Evolutionary conservation across 2,329 filamentous ascomycete species (phyloP).

Genomic region (Emergomyces africanus): DNA sequence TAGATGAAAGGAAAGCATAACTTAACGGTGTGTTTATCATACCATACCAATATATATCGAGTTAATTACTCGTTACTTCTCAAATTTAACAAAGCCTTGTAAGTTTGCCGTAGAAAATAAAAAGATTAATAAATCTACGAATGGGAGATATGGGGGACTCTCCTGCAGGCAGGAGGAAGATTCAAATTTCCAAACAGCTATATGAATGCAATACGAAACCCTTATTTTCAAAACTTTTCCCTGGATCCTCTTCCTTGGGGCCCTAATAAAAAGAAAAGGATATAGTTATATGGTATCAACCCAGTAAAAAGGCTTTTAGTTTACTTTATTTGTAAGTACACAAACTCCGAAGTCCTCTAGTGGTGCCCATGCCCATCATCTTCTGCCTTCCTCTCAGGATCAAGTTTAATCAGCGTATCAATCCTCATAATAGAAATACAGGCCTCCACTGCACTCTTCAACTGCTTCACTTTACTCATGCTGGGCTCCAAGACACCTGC

Average conservation of each 20-base stretch:
- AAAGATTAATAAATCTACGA: not conserved
- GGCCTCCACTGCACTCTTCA: constrained; percentile 97
- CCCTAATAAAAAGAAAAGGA: not conserved
- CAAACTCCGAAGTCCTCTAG: constrained; percentile 23
- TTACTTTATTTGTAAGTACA: constrained; percentile 17
- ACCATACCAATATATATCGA: not conserved
- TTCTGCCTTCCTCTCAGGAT: constrained; percentile 67
- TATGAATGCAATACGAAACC: not conserved
- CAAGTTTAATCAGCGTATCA: constrained; percentile 95
- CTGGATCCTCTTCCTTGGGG: not conserved
- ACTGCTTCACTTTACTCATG: constrained; percentile 95
- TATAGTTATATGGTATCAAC: not conserved
- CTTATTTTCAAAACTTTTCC: not conserved
- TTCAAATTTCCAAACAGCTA: not conserved
- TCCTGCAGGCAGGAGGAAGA: not conserved
- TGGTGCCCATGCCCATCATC: constrained; percentile 82
- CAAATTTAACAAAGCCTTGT: not conserved
- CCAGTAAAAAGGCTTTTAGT: not conserved
- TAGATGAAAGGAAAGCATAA: not conserved
- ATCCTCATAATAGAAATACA: constrained; percentile 99
- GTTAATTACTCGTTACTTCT: not conserved
- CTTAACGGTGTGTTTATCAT: not conserved
- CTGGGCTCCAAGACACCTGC: constrained; percentile 90
- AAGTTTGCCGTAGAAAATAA: not conserved
- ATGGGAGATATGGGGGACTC: not conserved